These are phyloP conservation scores for Myrica gale DNA, from an alignment of 306 rosid species.

Conservation along the genomic window DNA sequence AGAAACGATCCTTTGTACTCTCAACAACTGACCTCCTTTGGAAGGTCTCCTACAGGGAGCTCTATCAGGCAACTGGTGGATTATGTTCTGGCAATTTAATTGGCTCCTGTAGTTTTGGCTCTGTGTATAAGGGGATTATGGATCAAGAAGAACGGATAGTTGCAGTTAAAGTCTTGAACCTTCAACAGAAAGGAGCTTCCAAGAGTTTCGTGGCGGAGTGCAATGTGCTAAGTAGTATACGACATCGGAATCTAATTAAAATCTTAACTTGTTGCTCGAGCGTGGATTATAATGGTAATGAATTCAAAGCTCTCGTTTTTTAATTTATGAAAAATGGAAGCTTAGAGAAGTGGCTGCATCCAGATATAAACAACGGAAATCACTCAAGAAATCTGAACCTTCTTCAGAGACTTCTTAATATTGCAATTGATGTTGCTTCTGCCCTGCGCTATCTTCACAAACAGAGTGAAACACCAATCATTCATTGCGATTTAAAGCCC, in stretches of 20 bases:
- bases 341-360: neutral
- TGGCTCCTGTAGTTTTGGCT: slow-evolving; percentile 21
- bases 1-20: neutral
- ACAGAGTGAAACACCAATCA: slow-evolving; percentile 17
- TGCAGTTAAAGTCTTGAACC: slow-evolving; percentile 21
- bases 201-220: slow-evolving; percentile 20
- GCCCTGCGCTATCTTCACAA: slow-evolving; percentile 23
- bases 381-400: neutral
- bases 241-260: slow-evolving; percentile 25
- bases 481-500: slow-evolving; percentile 35
- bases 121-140: slow-evolving; percentile 4
- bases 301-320: slow-evolving; percentile 14
- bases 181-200: slow-evolving; percentile 1
- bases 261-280: slow-evolving; percentile 22
- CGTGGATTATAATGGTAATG: slow-evolving; percentile 1
- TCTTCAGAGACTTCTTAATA: slow-evolving; percentile 7
- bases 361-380: neutral
- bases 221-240: slow-evolving; percentile 13
- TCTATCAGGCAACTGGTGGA: slow-evolving; percentile 16
- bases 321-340: slow-evolving; percentile 19
- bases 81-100: neutral
- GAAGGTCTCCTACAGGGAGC: slow-evolving; percentile 26
- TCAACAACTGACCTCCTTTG: slow-evolving; percentile 6
- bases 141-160: neutral
- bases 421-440: slow-evolving; percentile 4